Evolutionary conservation across 306 rosid species (phyloP), one percentile per base, ranked within the genome.

Genomic region (Lathyrus tuberosus): DNA sequence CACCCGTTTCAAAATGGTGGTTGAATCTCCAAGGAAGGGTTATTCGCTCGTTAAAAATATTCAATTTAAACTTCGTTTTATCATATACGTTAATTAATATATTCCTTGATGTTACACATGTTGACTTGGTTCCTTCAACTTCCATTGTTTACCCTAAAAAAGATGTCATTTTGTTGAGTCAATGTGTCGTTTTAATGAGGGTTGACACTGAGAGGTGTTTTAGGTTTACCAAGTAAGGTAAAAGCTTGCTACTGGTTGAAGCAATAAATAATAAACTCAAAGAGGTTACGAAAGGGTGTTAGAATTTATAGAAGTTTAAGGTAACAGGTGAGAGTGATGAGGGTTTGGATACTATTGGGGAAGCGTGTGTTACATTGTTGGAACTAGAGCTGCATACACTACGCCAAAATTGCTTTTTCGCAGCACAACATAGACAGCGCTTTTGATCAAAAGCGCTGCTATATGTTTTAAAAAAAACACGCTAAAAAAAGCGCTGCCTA

Each of bases 1-100:
- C 62, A 10, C 61, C 67, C 7, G 79, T 75, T 30, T 75, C 73
- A 22, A 67, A 75, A 15, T 73, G 74, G 5, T 75, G 79, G 79
- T 41, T 75, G 22, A 75, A 46, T 69, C 74, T 75, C 3, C 73
- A 67, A 18, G 74, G 74, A 6, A 54, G 79, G 0, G 1, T 75
- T 2, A 17, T 75, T 18, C 74, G 69, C 5, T 67, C 62, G 8
- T 6, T 46, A 0, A 37, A 14, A 13, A 17, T 75, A 0, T 61
- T 67, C 0, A 74, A 75, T 35, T 67, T 47, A 61, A 75, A 46
- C 74, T 75, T 75, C 69, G 31, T 75, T 5, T 62, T 48, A 18
- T 75, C 79, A 3, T 62, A 43, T 57, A 61, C 68, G 53, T 58
- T 75, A 2, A 46, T 49, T 1, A 28, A 33, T 48, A 70, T 69